A percentile compares a stretch with the other conserved stretches of the same genome.
phyloP scores from a whole-genome alignment of 306 rosid genomes.

The Fagus crenata region DNA sequence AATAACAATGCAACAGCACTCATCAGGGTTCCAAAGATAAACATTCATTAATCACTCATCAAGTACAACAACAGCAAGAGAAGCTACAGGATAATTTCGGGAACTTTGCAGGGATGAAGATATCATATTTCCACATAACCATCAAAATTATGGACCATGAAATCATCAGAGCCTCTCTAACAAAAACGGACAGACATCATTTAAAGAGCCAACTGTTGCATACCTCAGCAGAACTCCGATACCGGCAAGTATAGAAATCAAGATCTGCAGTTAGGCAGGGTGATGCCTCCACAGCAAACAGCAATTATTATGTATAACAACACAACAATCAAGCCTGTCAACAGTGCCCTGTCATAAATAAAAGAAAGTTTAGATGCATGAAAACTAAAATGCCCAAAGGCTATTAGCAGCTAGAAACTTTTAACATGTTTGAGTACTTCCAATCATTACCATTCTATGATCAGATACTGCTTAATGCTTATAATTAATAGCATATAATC shows the following conservation, averaged over 20 bases:
- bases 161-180: constrained; percentile 27
- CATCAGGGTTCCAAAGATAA: constrained; percentile 11
- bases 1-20: not conserved
- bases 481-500: not conserved
- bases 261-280: constrained; percentile 88
- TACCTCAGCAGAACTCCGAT: constrained; percentile 32
- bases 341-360: constrained; percentile 67
- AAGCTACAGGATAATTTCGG: constrained; percentile 8
- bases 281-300: constrained; percentile 90
- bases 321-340: constrained; percentile 76
- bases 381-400: not conserved
- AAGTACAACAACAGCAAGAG: constrained; percentile 1
- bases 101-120: not conserved
- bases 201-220: constrained; percentile 26
- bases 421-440: not conserved
- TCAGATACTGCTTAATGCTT: not conserved
- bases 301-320: constrained; percentile 90
- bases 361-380: not conserved
- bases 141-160: not conserved
- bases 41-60: not conserved
- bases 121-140: constrained; percentile 20
- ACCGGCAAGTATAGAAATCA: constrained; percentile 33
- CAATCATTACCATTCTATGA: not conserved
- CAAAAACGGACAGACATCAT: constrained; percentile 28
- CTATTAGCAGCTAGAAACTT: not conserved